Evolutionary conservation across 345 rosid species (phyloP).

Genomic region (Laguncularia racemosa): DNA sequence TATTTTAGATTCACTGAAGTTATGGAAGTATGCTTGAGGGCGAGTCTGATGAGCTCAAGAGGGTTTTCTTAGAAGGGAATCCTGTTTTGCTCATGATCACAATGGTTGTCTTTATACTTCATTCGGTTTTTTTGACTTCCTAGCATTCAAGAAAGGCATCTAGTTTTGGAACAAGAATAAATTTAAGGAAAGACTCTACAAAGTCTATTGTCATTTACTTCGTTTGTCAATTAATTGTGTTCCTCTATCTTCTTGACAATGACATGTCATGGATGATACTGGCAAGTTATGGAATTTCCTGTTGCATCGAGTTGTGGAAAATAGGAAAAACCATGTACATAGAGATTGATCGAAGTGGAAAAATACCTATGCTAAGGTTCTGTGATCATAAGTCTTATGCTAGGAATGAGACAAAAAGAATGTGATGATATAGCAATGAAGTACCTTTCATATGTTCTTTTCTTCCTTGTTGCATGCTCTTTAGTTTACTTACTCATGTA

Average conservation of each 20-base stretch:
- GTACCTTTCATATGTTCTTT: constrained; percentile 84
- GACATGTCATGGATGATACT: constrained; percentile 99
- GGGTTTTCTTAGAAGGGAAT: constrained; percentile 98
- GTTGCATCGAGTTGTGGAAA: constrained; percentile 98
- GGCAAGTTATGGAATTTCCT: constrained; percentile 94
- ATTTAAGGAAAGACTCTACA: too few relatives aligned
- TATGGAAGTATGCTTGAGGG: constrained; percentile 99
- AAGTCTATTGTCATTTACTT: constrained; percentile 91
- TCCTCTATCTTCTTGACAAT: constrained; percentile 93
- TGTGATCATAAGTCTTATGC: constrained; percentile 91
- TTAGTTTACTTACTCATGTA: constrained; percentile 82
- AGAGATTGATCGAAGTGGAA: constrained; percentile 96
- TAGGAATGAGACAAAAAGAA: constrained; percentile 95
- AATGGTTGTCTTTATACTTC: constrained; percentile 84
- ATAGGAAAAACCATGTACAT: constrained; percentile 99
- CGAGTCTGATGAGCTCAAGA: constrained; percentile 97
- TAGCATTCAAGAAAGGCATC: constrained; percentile 98
- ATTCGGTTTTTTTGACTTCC: constrained; percentile 87
- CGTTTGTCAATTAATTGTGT: constrained; percentile 81
- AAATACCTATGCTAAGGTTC: constrained; percentile 82
- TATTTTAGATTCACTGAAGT: constrained; percentile 93
- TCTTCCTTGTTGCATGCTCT: constrained; percentile 76
- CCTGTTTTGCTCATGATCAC: constrained; percentile 86
- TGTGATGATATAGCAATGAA: constrained; percentile 98
- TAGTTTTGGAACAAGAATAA: too few relatives aligned